Evolutionary conservation across 1,284 basidiomycete genomes (phyloP).

Genomic region (Caloboletus inedulis): DNA sequence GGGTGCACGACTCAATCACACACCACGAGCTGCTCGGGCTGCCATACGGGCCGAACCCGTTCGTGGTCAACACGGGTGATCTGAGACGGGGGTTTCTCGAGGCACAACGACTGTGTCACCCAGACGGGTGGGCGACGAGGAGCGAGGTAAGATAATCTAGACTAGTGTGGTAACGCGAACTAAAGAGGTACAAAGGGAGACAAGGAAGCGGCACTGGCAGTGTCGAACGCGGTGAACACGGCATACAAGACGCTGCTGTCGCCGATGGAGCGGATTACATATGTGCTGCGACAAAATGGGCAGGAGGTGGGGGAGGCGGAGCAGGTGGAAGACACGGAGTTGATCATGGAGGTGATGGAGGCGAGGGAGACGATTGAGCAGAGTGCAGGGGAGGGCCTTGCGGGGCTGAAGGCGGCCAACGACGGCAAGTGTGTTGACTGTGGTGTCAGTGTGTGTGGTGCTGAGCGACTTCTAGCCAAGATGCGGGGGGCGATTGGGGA

Average conservation of each 20-base stretch:
- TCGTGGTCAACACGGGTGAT: constrained; percentile 51
- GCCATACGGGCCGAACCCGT: constrained; percentile 58
- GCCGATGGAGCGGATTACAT: constrained; percentile 66
- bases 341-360: constrained; percentile 81
- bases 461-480: constrained; percentile 43
- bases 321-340: constrained; percentile 65
- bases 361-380: constrained; percentile 78
- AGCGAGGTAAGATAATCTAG: constrained; percentile 35
- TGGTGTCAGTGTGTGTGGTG: background rate
- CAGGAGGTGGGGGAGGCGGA: constrained; percentile 70
- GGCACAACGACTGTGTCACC: constrained; percentile 75
- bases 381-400: constrained; percentile 46
- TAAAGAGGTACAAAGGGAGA: constrained; percentile 44
- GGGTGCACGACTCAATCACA: constrained; percentile 47
- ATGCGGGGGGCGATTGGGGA: constrained; percentile 46
- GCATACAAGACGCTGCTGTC: constrained; percentile 68
- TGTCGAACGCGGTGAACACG: constrained; percentile 73
- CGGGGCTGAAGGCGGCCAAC: constrained; percentile 54
- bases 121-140: constrained; percentile 72
- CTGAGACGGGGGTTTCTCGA: constrained; percentile 63
- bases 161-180: background rate
- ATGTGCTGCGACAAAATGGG: constrained; percentile 66
- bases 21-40: constrained; percentile 65
- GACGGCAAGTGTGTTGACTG: constrained; percentile 45
- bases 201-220: constrained; percentile 55